Conservation (phyloP, 2,329 filamentous ascomycete genomes). For the Fulvia fulva region DNA sequence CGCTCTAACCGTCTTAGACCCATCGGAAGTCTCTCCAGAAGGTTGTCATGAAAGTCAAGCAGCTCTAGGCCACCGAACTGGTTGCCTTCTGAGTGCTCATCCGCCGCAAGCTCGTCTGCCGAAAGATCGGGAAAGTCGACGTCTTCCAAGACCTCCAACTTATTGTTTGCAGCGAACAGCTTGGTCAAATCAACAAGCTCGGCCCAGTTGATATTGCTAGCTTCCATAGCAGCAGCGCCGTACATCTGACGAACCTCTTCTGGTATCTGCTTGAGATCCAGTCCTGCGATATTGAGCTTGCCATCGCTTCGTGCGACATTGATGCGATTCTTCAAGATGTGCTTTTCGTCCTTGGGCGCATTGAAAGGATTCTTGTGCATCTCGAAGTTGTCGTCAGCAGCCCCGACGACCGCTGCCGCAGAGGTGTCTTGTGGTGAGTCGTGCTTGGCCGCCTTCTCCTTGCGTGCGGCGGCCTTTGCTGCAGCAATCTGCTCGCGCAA, state of each 20-base stretch:
- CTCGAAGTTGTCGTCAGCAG: constrained; percentile 55
- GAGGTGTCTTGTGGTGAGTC: constrained; percentile 19
- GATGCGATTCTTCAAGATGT: constrained; percentile 69
- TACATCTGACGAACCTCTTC: constrained; percentile 87
- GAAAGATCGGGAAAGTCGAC: constrained; percentile 71
- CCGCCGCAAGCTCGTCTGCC: constrained; percentile 52
- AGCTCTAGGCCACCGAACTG: constrained; percentile 80
- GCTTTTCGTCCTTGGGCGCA: constrained; percentile 56
- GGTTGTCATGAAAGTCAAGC: constrained; percentile 82
- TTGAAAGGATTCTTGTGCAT: constrained; percentile 67
- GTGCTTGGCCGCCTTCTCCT: constrained; percentile 24
- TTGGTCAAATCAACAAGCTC: constrained; percentile 84
- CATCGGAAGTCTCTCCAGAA: constrained; percentile 65
- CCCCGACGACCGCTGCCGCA: constrained; percentile 24
- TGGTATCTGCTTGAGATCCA: constrained; percentile 76
- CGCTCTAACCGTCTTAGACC: constrained; percentile 70
- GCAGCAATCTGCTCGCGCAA: constrained; percentile 89
- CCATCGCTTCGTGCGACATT: constrained; percentile 71
- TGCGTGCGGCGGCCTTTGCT: constrained; percentile 69
- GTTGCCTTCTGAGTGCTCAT: constrained; percentile 64
- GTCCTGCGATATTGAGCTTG: constrained; percentile 79
- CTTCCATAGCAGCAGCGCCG: constrained; percentile 65
- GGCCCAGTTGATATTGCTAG: constrained; percentile 70
- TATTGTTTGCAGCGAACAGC: constrained; percentile 85
- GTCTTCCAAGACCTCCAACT: constrained; percentile 70